Base-by-base conservation (phyloP, 1,284 basidiomycete genomes). In the Trichosporon asahii region DNA sequence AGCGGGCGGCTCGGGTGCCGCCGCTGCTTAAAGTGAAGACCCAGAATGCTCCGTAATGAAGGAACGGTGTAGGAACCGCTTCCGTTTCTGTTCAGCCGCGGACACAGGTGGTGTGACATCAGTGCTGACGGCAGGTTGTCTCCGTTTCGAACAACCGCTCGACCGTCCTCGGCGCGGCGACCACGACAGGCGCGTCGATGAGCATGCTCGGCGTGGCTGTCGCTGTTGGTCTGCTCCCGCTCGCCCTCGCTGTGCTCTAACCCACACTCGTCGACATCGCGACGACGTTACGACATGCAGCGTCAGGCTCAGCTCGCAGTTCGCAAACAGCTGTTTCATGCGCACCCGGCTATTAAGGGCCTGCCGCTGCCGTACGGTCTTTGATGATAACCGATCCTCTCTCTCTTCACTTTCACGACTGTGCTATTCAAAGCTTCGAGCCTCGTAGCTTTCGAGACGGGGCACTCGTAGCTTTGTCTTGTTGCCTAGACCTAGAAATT, bases 81-180 rank as follows among this genome's bases (percentile, higher is more conserved):
- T 23, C 49, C 49, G 49, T 14, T 14, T 18, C 12, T 8, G 3
- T 9, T 6, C 2, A 53, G 23, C n/a, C 15, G 18, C 15, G 49
- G n/a, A 5, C 7, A 23, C 18, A 5, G 5, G 27, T 33, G 7
- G 6, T n/a, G 29, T 31, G 57, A 31, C 8, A 11, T n/a, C 55
- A 27, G 25, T n/a, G 61, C 61, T 64, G 63, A 68, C 27, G 12
- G n/a, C 64, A 68, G 68, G 23, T 63, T 7, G 60, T 72, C 14
- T 53, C 29, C 8, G 57, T 61, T 12, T 68, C 70, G 35, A 68
- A 68, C 14, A 73, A 71, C 70, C 55, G 65, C 46, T 63, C 69
- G 25, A 73, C 72, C 21, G 55, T 64, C 37, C 64, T 66, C 18
- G 35, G 37, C 18, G 49, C 53, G 25, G 64, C 44, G 49, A n/a